Percentiles rank a stretch among this genome's conserved stretches.
Evolutionary conservation across 2,329 filamentous ascomycete genomes (phyloP).

Genomic region (Nectriaceae sp.): DNA sequence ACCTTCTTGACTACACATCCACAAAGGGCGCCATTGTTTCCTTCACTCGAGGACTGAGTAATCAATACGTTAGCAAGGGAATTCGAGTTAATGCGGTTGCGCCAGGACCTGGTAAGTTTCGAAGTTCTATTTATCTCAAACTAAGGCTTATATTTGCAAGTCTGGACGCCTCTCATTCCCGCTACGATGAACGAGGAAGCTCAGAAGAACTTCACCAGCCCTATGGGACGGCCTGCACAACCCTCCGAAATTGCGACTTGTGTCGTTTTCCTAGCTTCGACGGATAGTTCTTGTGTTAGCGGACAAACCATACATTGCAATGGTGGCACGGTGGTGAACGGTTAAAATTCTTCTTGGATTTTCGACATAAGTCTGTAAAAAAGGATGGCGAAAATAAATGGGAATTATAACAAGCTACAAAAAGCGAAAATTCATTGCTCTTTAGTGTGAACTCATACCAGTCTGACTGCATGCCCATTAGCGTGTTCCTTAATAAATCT

Average conservation of each 20-base stretch:
- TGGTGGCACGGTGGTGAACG: slow-evolving; percentile 51
- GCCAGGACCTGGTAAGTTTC: slow-evolving; percentile 60
- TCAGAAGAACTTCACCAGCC: slow-evolving; percentile 71
- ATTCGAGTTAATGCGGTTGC: slow-evolving; percentile 78
- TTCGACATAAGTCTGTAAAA: too few relatives aligned
- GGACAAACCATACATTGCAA: slow-evolving; percentile 67
- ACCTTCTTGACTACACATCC: slow-evolving; percentile 80
- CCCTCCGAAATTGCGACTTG: slow-evolving; percentile 81
- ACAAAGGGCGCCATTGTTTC: slow-evolving; percentile 78
- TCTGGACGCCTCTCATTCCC: slow-evolving; percentile 77
- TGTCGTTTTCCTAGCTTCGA: slow-evolving; percentile 77
- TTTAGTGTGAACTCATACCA: too few relatives aligned
- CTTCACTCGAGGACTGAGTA: slow-evolving; percentile 76
- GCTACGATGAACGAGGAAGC: slow-evolving; percentile 71
- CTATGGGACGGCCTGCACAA: slow-evolving; percentile 77
- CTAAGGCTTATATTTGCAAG: slow-evolving; percentile 26
- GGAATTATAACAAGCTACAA: too few relatives aligned
- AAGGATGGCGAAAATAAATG: too few relatives aligned
- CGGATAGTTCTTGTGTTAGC: slow-evolving; percentile 72
- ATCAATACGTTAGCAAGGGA: slow-evolving; percentile 70
- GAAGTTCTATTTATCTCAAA: not conserved
- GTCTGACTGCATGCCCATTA: too few relatives aligned
- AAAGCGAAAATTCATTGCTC: too few relatives aligned
- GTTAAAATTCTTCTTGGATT: too few relatives aligned
- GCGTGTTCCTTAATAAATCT: too few relatives aligned